Conservation (phyloP, 495 filamentous ascomycete genomes). For the Lophiostoma macrostomum region DNA sequence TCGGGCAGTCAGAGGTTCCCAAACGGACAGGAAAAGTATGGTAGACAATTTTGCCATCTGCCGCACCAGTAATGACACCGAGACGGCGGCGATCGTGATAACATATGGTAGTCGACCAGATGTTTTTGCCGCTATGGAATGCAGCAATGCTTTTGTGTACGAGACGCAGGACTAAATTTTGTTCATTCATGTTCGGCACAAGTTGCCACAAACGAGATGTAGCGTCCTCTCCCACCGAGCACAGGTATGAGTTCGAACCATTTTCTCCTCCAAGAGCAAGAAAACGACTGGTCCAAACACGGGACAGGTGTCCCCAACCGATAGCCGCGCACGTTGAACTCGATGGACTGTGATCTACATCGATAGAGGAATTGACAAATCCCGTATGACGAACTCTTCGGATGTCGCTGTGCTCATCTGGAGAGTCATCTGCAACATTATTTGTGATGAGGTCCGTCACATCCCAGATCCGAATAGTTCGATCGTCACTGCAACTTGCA, state of each 20-base stretch:
- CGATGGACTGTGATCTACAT: slow-evolving; percentile 22
- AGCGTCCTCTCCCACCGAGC: slow-evolving; percentile 76
- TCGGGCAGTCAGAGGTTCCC: neutral
- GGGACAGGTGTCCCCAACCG: slow-evolving; percentile 78
- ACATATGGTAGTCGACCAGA: slow-evolving; percentile 72
- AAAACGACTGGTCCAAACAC: slow-evolving; percentile 85
- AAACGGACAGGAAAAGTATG: neutral
- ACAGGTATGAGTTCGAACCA: slow-evolving; percentile 28
- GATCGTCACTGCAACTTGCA: slow-evolving; percentile 92
- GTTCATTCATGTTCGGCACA: slow-evolving; percentile 9
- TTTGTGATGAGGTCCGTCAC: slow-evolving; percentile 52
- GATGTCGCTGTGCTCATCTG: slow-evolving; percentile 46
- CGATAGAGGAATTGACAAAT: slow-evolving; percentile 16
- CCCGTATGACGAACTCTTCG: slow-evolving; percentile 23
- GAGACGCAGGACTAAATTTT: slow-evolving; percentile 40
- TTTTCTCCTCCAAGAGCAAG: slow-evolving; percentile 28
- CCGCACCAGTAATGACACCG: slow-evolving; percentile 75
- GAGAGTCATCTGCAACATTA: neutral
- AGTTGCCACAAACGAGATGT: slow-evolving; percentile 69
- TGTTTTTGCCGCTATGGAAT: slow-evolving; percentile 80
- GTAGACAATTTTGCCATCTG: slow-evolving; percentile 58
- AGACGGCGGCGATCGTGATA: slow-evolving; percentile 30
- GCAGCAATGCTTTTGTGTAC: slow-evolving; percentile 51
- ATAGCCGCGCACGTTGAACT: slow-evolving; percentile 56
- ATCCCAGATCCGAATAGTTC: slow-evolving; percentile 88